Base-by-base conservation (phyloP, 352 stramenopile species). In the Thalassiosira pacifica region DNA sequence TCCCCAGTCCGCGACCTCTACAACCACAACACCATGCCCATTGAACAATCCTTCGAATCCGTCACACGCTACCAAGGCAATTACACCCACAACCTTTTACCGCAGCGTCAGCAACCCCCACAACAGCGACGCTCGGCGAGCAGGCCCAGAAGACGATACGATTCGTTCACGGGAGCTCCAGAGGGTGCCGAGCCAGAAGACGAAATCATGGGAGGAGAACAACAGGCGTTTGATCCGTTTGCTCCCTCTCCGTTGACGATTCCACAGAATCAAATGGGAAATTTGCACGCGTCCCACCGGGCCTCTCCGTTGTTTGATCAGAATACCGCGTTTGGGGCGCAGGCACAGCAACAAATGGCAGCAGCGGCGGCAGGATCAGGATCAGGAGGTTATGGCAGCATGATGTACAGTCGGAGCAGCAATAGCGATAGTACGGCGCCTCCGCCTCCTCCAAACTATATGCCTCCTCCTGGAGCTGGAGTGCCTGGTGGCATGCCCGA, bases 221-320 rank as follows among this genome's bases (percentile, higher is more conserved):
- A 13, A 37, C n/a, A 60, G 74, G 64, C 70, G 67, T 86, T 78
- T 66, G 63, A 85, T 79, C 69, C 79, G 27, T 80, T 81, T 81
- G 32, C 37, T 59, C 71, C 79, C 4, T 76, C 48, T 59, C 64
- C 79, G 55, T 5, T 69, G 6, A 76, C 24, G 6, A 1, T 72
- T 55, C 53, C 70, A 3, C 24, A 52, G 40, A 27, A 34, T 31
- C n/a, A n/a, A n/a, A n/a, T n/a, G n/a, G n/a, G n/a, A n/a, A 55
- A 27, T 55, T 48, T 63, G 53, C 53, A 63, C 24, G 53, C 53
- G 11, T 32, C 1, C 31, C 24, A 40, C n/a, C 24, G 55, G 13
- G 55, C 24, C 1, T 40, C 5, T 19, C 55, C 55, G 8, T 42
- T 42, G 34, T 42, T 42, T 10, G 34, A 42, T 42, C 34, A 42